Evolutionary conservation across 2,329 filamentous ascomycete species (phyloP).

Genomic region (Fusarium irregulare): DNA sequence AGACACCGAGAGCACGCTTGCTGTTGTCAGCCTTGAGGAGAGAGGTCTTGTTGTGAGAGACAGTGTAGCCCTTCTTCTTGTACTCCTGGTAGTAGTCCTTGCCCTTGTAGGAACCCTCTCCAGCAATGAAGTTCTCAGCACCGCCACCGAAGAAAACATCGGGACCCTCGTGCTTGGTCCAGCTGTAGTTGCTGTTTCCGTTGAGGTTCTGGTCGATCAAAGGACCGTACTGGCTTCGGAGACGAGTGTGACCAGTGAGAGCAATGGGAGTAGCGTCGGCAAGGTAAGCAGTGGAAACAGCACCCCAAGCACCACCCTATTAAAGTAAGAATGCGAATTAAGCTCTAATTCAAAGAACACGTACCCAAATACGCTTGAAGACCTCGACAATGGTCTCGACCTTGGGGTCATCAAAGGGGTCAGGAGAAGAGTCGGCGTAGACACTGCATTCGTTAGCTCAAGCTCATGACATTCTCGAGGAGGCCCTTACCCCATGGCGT

Average conservation of each 20-base stretch:
- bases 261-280: slow-evolving; percentile 86
- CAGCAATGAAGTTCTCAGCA: slow-evolving; percentile 81
- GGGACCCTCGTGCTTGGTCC: slow-evolving; percentile 78
- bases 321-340: slow-evolving; percentile 20
- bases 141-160: slow-evolving; percentile 87
- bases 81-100: slow-evolving; percentile 86
- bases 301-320: slow-evolving; percentile 67
- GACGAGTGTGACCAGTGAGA: slow-evolving; percentile 77
- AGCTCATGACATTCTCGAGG: background rate
- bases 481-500: slow-evolving; percentile 72
- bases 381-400: slow-evolving; percentile 86
- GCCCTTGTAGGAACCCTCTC: slow-evolving; percentile 69
- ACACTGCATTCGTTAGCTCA: slow-evolving; percentile 56
- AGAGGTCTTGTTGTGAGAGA: slow-evolving; percentile 80
- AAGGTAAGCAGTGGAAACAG: slow-evolving; percentile 83
- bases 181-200: slow-evolving; percentile 82
- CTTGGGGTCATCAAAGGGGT: slow-evolving; percentile 84
- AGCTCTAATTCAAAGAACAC: slow-evolving; percentile 39
- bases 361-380: slow-evolving; percentile 74
- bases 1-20: slow-evolving; percentile 79
- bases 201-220: slow-evolving; percentile 82
- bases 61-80: slow-evolving; percentile 75
- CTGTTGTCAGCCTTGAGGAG: slow-evolving; percentile 68
- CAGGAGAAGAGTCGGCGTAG: slow-evolving; percentile 80
- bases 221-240: slow-evolving; percentile 74